Evolutionary conservation across 1,139 yeast genomes (phyloP).

Genomic region (Nakaseomyces bracarensis): DNA sequence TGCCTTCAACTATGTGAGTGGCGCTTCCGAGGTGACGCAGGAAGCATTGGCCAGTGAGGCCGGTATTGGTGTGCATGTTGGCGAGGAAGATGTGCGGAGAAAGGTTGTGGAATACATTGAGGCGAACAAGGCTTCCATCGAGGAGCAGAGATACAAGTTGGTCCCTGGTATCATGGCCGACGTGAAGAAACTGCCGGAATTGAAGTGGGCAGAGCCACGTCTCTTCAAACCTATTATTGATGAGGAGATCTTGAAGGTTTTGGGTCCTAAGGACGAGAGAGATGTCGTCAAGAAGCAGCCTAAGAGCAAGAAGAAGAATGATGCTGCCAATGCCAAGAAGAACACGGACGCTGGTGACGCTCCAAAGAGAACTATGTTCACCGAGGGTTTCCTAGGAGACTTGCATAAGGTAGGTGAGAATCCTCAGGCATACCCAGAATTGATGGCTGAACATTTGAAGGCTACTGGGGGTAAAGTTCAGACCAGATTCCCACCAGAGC

Average conservation of each 20-base stretch:
- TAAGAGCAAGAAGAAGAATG: conserved; percentile 38
- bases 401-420: conserved; percentile 93
- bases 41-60: conserved; percentile 51
- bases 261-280: conserved; percentile 96
- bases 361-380: conserved; percentile 68
- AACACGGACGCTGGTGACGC: conserved; percentile 30
- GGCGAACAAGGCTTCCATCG: conserved; percentile 49
- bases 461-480: conserved; percentile 74
- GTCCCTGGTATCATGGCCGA: conserved; percentile 73
- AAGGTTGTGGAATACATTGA: conserved; percentile 55
- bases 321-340: conserved; percentile 19
- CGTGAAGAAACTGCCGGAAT: conserved; percentile 58
- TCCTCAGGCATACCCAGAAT: conserved; percentile 80
- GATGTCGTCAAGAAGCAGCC: conserved; percentile 77
- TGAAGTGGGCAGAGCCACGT: conserved; percentile 90
- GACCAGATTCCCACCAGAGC: conserved; percentile 98
- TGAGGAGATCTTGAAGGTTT: conserved; percentile 51
- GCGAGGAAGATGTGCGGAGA: conserved; percentile 53
- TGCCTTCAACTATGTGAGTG: conserved; percentile 63
- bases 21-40: conserved; percentile 32
- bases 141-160: conserved; percentile 62
- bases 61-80: conserved; percentile 76
- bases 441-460: conserved; percentile 69
- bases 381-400: conserved; percentile 93
- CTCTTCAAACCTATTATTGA: conserved; percentile 83